Base-by-base conservation (phyloP, 73 alveolate species). In the Paramecium tetraurelia region DNA sequence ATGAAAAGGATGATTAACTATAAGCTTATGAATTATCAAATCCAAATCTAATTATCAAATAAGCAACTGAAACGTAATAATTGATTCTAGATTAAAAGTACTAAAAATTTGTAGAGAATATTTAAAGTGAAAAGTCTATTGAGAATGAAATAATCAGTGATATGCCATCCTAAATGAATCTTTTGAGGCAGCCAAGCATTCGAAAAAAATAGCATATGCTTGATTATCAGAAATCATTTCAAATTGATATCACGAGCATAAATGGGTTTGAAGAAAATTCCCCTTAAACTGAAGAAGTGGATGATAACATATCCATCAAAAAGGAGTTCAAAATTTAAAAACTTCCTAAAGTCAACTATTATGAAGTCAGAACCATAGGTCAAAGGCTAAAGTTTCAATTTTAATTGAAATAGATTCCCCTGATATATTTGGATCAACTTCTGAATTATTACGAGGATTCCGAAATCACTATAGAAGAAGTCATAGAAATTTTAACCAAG, bases 361-460 rank as follows among this genome's bases (percentile, higher is more conserved):
- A 85, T 36, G 93, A 85, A 31, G 58, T 85, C 7, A 22, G 12
- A 21, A 11, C 4, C 20, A 85, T 85, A 11, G 93, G 93, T 35
- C 33, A 85, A 53, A 57, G 31, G 20, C 21, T 85, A 29, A 85
- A 85, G 44, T 85, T 58, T 21, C 33, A 85, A 85, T 72, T 85
- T 5, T 27, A 57, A 21, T 50, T 58, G 38, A 58, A 85, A 57
- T 48, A 59, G 14, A 57, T 85, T 7, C 57, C 93, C 6, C n/a
- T 50, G n/a, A 57, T 21, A 18, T 58, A 85, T 31, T 31, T 85
- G 5, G 85, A 85, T 58, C 72, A 85, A 35, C 48, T 85, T 22
- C 22, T 44, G 6, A 2, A 58, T 58, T 29, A 20, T 5, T 22
- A 33, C 12, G 31, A 48, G 2, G 57, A 22, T 85, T 14, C 38